These are phyloP conservation scores for Chrysanthemum lavandulifolium DNA, from an alignment of 129 eudicot genomes.

Conservation along the genomic window DNA sequence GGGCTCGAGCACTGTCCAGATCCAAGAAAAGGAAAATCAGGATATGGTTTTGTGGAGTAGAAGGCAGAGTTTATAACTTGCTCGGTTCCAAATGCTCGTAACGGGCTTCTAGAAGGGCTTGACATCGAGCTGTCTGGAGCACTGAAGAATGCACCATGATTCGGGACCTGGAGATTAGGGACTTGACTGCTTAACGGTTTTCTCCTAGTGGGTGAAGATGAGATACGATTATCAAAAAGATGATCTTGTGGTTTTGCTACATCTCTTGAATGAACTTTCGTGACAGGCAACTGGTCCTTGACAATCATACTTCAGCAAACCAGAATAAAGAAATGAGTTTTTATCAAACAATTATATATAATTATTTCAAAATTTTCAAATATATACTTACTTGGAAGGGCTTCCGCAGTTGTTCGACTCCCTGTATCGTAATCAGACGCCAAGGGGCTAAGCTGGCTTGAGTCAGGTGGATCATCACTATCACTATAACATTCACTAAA, in stretches of 20 bases:
- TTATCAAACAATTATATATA: not conserved
- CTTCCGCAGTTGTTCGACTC: slow-evolving; percentile 68
- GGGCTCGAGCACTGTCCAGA: slow-evolving; percentile 99
- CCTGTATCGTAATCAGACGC: slow-evolving; percentile 79
- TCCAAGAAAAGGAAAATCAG: slow-evolving; percentile 76
- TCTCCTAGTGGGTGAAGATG: slow-evolving; percentile 66
- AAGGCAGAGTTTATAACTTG: slow-evolving; percentile 60
- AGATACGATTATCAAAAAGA: slow-evolving; percentile 40
- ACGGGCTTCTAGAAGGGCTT: slow-evolving; percentile 97
- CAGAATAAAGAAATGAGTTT: slow-evolving; percentile 13
- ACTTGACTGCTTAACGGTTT: slow-evolving; percentile 63
- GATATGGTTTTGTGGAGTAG: slow-evolving; percentile 60
- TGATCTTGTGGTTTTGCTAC: slow-evolving; percentile 52
- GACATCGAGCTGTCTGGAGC: slow-evolving; percentile 96
- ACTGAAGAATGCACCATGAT: slow-evolving; percentile 68
- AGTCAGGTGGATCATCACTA: slow-evolving; percentile 91
- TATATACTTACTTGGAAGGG: slow-evolving; percentile 71
- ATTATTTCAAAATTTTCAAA: not conserved
- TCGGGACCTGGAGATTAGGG: slow-evolving; percentile 66
- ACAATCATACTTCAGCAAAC: slow-evolving; percentile 51
- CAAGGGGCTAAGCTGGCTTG: slow-evolving; percentile 77
- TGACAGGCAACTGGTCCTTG: slow-evolving; percentile 53
- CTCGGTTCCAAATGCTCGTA: slow-evolving; percentile 65
- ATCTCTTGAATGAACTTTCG: slow-evolving; percentile 40
- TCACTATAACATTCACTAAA: slow-evolving; percentile 79